phyloP scores from a whole-genome alignment of 495 filamentous ascomycete species.

The Neurospora sp. region DNA sequence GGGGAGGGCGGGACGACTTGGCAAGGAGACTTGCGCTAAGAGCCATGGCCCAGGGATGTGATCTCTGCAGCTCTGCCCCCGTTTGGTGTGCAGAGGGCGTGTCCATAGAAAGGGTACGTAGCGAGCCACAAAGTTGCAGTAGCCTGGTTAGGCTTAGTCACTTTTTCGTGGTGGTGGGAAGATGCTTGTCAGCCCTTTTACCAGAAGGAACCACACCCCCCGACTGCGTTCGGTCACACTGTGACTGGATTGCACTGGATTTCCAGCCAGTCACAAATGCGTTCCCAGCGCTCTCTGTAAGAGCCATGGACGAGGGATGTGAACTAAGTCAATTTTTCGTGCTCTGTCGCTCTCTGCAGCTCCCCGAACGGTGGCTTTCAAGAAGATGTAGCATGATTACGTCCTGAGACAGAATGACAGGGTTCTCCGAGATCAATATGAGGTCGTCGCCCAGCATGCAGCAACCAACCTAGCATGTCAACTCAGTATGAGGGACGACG shows the following conservation, averaged over 20 bases:
- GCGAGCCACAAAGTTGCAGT: background rate
- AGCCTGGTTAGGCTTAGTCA: constrained; percentile 11
- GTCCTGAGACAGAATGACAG: too few relatives aligned
- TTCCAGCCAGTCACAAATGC: background rate
- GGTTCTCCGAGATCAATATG: too few relatives aligned
- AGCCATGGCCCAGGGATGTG: background rate
- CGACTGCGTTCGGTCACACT: constrained; percentile 1
- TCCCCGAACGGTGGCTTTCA: too few relatives aligned
- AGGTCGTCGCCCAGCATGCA: too few relatives aligned
- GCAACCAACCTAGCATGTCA: too few relatives aligned
- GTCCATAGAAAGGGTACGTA: background rate
- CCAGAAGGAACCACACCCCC: constrained; percentile 8
- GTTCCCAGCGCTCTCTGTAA: background rate
- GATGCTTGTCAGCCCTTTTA: constrained; percentile 5
- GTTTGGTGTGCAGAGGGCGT: constrained; percentile 11
- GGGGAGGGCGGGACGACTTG: constrained; percentile 7
- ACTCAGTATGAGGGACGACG: too few relatives aligned
- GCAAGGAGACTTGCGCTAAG: background rate
- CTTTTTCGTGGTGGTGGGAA: background rate
- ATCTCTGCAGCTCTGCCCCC: background rate
- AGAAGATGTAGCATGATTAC: too few relatives aligned
- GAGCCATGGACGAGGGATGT: too few relatives aligned
- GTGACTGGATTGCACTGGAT: background rate
- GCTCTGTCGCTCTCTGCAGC: too few relatives aligned
- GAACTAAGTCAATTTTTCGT: too few relatives aligned